Evolutionary conservation across 768 basidiomycete species (phyloP), one percentile per base, ranked within the genome.

Genomic region (Tulasnella sp.): DNA sequence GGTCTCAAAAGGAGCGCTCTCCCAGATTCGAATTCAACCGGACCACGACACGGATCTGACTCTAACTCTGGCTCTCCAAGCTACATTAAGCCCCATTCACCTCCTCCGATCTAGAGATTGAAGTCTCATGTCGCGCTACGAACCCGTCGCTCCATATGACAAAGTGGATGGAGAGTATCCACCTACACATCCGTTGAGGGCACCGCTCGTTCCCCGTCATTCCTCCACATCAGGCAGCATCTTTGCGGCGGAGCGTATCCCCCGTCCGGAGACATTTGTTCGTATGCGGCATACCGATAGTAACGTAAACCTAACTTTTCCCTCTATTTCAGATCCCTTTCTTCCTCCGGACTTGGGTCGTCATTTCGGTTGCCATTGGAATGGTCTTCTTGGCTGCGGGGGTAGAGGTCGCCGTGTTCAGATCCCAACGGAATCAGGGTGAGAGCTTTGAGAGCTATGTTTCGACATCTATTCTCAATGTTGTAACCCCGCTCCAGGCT

Each of bases 371-470:
- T 15, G 71, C 54, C 11, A 0, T 38, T 15, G 38, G 85, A 39
- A 86, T 88, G 83, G 80, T 91, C 36, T 64, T 79, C 0, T 72
- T 89, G 29, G 89, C 86, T 8, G 79, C 88, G 38, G 86, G 81
- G 0, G 79, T 90, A 17, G 88, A 89, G 79, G 78, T 85, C n/a
- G 86, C 82, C 2, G 83, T 85, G 15, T 79, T 78, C 17, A 31
- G 88, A 9, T 89, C 89, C 0, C 79, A 80, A 36, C 82, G 81
- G 37, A 82, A 83, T 70, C 81, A 85, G 69, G 88, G 88, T 87
- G 78, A 31, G 85, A 31, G 42, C n/a, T 34, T 54, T 38, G 64
- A n/a, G n/a, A n/a, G n/a, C 6, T 78, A 91, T 90, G 90, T 25
- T 91, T 88, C 78, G 40, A 76, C 39, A 88, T 90, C 29, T 6